These are phyloP conservation scores for Gloeopeniophorella convolvens DNA, from an alignment of 768 basidiomycete genomes.

Conservation along the genomic window DNA sequence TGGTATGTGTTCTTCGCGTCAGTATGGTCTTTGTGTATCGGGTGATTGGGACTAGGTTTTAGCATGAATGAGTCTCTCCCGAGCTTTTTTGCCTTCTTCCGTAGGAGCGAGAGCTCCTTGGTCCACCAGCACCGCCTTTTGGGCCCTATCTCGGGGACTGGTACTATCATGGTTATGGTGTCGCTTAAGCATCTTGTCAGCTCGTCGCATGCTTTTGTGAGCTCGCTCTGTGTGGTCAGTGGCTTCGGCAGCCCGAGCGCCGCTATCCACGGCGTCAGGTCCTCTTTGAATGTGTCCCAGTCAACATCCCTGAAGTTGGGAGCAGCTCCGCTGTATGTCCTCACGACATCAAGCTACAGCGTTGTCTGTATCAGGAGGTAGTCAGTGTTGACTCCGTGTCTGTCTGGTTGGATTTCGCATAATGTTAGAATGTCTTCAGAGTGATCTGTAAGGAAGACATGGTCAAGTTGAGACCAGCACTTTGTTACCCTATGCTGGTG, in stretches of 20 bases:
- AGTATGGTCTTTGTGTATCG: neutral
- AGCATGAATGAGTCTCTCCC: neutral
- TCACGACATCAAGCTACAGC: conserved; percentile 24
- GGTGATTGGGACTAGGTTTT: neutral
- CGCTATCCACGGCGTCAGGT: no score
- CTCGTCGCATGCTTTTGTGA: no score
- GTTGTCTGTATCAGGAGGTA: conserved; percentile 34
- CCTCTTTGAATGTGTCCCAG: no score
- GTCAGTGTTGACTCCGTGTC: conserved; percentile 28
- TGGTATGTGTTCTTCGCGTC: conserved; percentile 15
- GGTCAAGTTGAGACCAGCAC: conserved; percentile 37
- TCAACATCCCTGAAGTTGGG: no score
- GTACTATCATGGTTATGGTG: neutral
- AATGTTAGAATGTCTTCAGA: conserved; percentile 21
- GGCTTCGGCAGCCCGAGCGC: no score
- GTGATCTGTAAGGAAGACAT: conserved; percentile 32
- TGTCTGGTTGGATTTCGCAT: conserved; percentile 25
- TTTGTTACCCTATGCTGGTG: conserved; percentile 26
- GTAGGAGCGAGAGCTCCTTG: neutral
- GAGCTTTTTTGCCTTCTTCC: neutral
- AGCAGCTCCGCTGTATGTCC: no score
- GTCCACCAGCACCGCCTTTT: conserved; percentile 5
- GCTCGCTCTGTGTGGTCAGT: no score
- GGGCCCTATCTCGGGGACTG: neutral
- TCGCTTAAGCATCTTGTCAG: no score